Percentiles rank a stretch among this genome's conserved stretches.
Conservation (phyloP, 345 rosid species). For the Erodium maritimum region DNA sequence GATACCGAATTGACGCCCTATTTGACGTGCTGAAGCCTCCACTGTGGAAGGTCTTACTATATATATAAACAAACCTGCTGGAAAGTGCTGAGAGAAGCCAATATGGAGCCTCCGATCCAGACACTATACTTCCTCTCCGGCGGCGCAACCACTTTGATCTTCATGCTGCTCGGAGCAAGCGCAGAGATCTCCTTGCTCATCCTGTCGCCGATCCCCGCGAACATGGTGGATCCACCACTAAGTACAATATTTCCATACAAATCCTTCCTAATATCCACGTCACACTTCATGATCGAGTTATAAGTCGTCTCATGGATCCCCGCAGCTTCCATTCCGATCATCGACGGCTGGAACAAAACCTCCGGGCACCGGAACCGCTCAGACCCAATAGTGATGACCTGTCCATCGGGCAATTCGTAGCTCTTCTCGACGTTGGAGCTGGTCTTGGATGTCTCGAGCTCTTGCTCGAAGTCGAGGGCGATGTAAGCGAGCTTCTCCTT, state of each 20-base stretch:
- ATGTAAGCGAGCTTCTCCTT: slow-evolving; percentile 89
- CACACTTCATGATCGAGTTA: slow-evolving; percentile 91
- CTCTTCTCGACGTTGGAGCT: slow-evolving; percentile 80
- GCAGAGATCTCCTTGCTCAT: slow-evolving; percentile 95
- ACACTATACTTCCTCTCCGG: slow-evolving; percentile 91
- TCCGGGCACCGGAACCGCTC: slow-evolving; percentile 93
- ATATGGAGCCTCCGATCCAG: slow-evolving; percentile 89
- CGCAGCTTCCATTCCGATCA: slow-evolving; percentile 93
- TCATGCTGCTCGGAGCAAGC: no score
- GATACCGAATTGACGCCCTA: no score
- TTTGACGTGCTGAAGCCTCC: no score
- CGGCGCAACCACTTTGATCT: slow-evolving; percentile 90
- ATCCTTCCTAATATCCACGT: slow-evolving; percentile 83
- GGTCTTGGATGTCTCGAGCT: slow-evolving; percentile 79
- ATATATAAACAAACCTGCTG: slow-evolving; percentile 44
- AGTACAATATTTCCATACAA: slow-evolving; percentile 83
- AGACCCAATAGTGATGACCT: slow-evolving; percentile 84
- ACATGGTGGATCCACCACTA: slow-evolving; percentile 95
- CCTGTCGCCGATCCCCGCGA: slow-evolving; percentile 76
- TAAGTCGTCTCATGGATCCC: slow-evolving; percentile 90
- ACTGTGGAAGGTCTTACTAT: no score
- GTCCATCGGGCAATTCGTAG: slow-evolving; percentile 81
- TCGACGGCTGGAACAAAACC: slow-evolving; percentile 88
- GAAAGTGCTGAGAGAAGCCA: slow-evolving; percentile 94
- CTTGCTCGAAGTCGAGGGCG: slow-evolving; percentile 88